Percentiles rank a stretch among this genome's conserved stretches.
These are phyloP conservation scores for Rhododendron molle DNA, from an alignment of 148 eudicot genomes.

Conservation along the genomic window DNA sequence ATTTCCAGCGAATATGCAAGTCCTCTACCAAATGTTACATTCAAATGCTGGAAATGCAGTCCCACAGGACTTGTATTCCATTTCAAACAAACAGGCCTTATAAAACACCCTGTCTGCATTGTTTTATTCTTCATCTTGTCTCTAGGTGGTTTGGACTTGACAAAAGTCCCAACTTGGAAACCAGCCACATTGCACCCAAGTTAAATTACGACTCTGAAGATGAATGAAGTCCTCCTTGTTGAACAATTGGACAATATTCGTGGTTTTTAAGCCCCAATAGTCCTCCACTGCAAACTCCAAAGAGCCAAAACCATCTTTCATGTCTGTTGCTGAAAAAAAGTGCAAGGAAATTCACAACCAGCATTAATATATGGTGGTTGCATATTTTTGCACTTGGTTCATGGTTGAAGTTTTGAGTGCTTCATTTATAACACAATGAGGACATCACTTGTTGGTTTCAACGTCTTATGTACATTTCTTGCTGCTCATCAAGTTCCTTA, in stretches of 20 bases:
- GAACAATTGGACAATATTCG: neutral
- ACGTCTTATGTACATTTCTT: neutral
- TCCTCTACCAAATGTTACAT: neutral
- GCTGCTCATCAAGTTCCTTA: neutral
- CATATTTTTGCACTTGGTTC: neutral
- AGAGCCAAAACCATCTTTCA: neutral
- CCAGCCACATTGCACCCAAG: neutral
- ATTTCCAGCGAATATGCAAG: neutral
- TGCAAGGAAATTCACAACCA: neutral
- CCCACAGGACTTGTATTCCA: neutral
- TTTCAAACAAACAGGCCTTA: neutral
- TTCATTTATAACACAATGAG: neutral
- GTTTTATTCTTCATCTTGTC: neutral
- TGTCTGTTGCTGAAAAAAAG: neutral
- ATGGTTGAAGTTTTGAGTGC: neutral
- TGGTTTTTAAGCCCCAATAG: neutral
- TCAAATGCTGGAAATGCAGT: neutral
- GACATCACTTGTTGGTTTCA: neutral
- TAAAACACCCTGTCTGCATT: neutral
- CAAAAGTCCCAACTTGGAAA: neutral
- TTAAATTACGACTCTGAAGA: neutral
- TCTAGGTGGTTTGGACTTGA: neutral
- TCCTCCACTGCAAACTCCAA: neutral
- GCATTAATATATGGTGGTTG: neutral
- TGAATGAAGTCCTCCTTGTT: neutral